Conservation (phyloP, 176 grass and related monocot genomes). For the Triticum urartu region DNA sequence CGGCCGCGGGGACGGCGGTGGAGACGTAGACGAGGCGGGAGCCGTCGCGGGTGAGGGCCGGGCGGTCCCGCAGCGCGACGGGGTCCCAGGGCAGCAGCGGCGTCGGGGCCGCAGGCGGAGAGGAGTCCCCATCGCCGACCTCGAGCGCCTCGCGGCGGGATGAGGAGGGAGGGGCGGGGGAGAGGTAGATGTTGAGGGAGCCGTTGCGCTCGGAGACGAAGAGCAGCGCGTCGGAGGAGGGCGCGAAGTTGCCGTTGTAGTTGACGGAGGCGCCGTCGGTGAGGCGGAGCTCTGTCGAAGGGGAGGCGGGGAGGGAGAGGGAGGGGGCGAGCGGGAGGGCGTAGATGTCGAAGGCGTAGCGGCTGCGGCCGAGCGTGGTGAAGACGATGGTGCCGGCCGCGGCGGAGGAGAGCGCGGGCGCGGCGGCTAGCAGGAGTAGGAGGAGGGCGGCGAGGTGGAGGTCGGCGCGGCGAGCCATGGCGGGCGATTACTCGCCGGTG, state of each 20-base stretch:
- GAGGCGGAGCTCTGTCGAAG: conserved; percentile 47
- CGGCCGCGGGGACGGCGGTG: conserved; percentile 35
- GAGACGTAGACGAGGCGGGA: conserved; percentile 73
- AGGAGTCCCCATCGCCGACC: not conserved
- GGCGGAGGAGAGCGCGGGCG: not conserved
- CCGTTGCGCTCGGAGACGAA: conserved; percentile 85
- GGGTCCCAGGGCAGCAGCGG: conserved; percentile 43
- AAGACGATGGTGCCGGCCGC: conserved; percentile 63
- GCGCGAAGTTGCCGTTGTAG: conserved; percentile 86
- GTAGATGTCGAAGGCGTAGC: conserved; percentile 91
- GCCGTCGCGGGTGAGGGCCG: conserved; percentile 53
- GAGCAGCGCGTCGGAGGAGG: conserved; percentile 44
- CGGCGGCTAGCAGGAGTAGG: not conserved
- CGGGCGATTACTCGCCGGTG: not conserved
- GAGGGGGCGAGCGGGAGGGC: conserved; percentile 47
- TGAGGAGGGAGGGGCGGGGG: not conserved
- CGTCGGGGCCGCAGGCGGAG: not conserved
- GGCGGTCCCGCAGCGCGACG: conserved; percentile 70
- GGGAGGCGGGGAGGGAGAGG: conserved; percentile 1
- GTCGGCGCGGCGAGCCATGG: conserved; percentile 14
- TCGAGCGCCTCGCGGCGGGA: conserved; percentile 22
- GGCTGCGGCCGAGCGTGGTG: conserved; percentile 81
- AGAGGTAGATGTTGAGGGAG: conserved; percentile 56
- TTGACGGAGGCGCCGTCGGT: conserved; percentile 83
- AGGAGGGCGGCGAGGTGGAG: not conserved